Evolutionary conservation across 2,329 filamentous ascomycete genomes (phyloP).

Genomic region (Colletotrichum eremochloae): DNA sequence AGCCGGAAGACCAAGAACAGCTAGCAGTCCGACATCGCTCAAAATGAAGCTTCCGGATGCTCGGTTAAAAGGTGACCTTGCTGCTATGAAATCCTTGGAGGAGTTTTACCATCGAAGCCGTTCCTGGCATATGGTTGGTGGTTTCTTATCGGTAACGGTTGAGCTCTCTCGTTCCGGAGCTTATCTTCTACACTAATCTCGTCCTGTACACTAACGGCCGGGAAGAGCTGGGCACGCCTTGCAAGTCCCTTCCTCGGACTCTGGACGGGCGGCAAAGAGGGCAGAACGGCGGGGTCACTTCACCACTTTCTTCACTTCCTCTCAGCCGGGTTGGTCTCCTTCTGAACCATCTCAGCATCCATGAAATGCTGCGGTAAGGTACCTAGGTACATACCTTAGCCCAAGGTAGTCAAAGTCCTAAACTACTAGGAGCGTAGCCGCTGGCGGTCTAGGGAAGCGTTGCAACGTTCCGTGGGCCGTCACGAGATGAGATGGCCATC

Average conservation of each 20-base stretch:
- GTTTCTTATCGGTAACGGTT: conserved; percentile 34
- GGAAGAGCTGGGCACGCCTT: conserved; percentile 14
- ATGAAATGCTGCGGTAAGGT: conserved; percentile 11
- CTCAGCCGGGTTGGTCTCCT: conserved; percentile 1
- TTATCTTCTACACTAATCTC: conserved; percentile 37
- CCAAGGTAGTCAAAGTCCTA: not conserved
- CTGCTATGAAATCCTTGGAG: conserved; percentile 25
- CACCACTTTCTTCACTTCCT: conserved; percentile 19
- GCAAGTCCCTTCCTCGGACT: not conserved
- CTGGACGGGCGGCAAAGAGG: conserved; percentile 22
- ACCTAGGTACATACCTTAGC: not conserved
- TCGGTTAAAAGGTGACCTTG: conserved; percentile 12
- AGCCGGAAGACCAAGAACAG: not conserved
- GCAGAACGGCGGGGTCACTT: conserved; percentile 15
- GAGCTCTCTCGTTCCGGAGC: conserved; percentile 37
- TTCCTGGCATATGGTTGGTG: conserved; percentile 21
- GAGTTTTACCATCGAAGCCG: conserved; percentile 39
- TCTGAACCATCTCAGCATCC: conserved; percentile 17
- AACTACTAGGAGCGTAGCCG: conserved; percentile 2
- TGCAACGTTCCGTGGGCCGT: conserved; percentile 35
- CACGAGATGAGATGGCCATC: conserved; percentile 18
- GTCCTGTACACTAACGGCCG: not conserved
- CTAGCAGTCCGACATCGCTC: not conserved
- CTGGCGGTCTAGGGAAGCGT: conserved; percentile 30
- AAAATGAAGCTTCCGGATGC: not conserved